Percentiles rank a stretch among this genome's conserved stretches.
Conservation (phyloP, 2,329 filamentous ascomycete genomes). For the Neonectria coccinea region DNA sequence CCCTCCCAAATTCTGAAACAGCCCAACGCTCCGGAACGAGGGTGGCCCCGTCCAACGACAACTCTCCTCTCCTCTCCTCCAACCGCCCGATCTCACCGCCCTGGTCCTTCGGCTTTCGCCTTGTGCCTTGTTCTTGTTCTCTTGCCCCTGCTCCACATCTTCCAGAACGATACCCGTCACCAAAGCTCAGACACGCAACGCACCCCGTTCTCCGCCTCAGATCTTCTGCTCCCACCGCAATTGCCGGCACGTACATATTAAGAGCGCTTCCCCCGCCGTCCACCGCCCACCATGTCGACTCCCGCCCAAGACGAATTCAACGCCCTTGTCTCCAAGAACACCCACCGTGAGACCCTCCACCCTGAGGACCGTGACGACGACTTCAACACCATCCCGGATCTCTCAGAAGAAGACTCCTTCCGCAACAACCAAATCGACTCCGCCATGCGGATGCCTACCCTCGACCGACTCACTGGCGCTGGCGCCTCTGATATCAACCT, state of each 20-base stretch:
- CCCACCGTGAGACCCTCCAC: constrained; percentile 59
- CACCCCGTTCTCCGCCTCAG: constrained; percentile 28
- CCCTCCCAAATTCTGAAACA: constrained; percentile 42
- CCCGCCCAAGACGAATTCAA: constrained; percentile 76
- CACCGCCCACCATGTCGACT: constrained; percentile 63
- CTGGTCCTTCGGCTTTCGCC: constrained; percentile 43
- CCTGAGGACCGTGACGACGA: constrained; percentile 69
- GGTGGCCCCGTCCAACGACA: constrained; percentile 36
- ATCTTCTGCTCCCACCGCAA: constrained; percentile 18
- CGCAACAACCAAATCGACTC: constrained; percentile 69
- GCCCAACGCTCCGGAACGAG: constrained; percentile 36
- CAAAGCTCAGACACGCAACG: constrained; percentile 37
- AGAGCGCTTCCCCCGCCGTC: constrained; percentile 33
- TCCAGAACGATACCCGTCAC: constrained; percentile 50
- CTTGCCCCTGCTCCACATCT: constrained; percentile 48
- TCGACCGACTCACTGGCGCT: constrained; percentile 54
- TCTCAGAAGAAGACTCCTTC: constrained; percentile 67
- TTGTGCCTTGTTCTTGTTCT: constrained; percentile 41
- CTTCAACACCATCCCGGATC: constrained; percentile 60
- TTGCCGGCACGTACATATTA: constrained; percentile 42
- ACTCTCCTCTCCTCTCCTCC: constrained; percentile 37
- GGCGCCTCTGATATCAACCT: constrained; percentile 66
- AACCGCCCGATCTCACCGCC: constrained; percentile 42
- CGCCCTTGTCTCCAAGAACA: constrained; percentile 69
- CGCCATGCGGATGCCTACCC: constrained; percentile 73